Evolutionary conservation across 495 filamentous ascomycete genomes (phyloP).

Genomic region (Chaetomium fimeti): DNA sequence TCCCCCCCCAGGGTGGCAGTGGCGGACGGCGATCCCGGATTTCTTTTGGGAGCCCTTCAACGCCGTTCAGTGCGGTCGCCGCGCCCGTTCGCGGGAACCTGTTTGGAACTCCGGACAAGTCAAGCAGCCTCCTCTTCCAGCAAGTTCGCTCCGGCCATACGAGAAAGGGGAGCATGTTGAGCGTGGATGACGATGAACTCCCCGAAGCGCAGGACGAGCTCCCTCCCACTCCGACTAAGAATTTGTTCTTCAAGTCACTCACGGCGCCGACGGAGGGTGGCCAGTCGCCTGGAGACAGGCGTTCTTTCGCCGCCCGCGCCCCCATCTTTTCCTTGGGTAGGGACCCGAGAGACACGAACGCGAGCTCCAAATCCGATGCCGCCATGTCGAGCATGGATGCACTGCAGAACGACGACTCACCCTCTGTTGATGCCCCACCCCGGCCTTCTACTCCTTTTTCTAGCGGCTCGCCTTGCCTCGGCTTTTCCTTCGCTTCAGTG

Average conservation of each 20-base stretch:
- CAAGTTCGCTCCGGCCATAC: slow-evolving; percentile 43
- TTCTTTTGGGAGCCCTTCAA: slow-evolving; percentile 50
- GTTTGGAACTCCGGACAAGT: slow-evolving; percentile 63
- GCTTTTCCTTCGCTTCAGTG: slow-evolving; percentile 28
- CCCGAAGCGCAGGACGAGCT: slow-evolving; percentile 65
- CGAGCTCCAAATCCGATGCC: slow-evolving; percentile 37
- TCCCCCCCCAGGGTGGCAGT: slow-evolving; percentile 57
- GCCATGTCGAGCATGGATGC: slow-evolving; percentile 17
- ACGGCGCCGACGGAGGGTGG: slow-evolving; percentile 26
- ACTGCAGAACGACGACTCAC: slow-evolving; percentile 26
- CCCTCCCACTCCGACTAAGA: slow-evolving; percentile 92
- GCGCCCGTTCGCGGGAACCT: slow-evolving; percentile 42
- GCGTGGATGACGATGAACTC: slow-evolving; percentile 72
- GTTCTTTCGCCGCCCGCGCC: slow-evolving; percentile 31
- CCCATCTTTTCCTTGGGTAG: slow-evolving; percentile 31
- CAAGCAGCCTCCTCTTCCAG: slow-evolving; percentile 42
- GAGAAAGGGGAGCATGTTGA: slow-evolving; percentile 71
- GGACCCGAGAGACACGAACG: slow-evolving; percentile 16
- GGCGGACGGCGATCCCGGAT: slow-evolving; percentile 42
- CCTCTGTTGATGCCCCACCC: slow-evolving; percentile 17
- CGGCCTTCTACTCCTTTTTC: slow-evolving; percentile 27
- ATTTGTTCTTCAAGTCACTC: slow-evolving; percentile 42
- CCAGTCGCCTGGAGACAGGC: slow-evolving; percentile 31
- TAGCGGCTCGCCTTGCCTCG: slow-evolving; percentile 20
- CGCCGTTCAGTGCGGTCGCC: slow-evolving; percentile 61